A percentile compares a stretch with the other conserved stretches of the same genome.
Conservation (phyloP, 768 basidiomycete genomes). For the Hericium erinaceus region DNA sequence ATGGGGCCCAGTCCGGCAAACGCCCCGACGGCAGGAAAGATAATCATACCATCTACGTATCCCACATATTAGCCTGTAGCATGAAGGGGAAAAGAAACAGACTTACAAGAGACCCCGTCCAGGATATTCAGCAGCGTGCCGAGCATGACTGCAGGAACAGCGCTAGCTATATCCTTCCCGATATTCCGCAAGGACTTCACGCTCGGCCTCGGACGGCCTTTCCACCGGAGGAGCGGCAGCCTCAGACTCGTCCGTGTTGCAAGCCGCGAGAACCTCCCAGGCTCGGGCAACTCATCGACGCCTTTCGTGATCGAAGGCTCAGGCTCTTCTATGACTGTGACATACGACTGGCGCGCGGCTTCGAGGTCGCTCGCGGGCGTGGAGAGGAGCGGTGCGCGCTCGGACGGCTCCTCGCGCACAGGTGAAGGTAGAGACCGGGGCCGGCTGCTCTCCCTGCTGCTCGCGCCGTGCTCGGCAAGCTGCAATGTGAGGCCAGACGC, state of each 20-base stretch:
- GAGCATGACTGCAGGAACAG: conserved; percentile 77
- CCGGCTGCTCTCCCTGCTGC: neutral
- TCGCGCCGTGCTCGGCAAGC: neutral
- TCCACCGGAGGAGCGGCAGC: too few relatives aligned
- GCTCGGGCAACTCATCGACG: too few relatives aligned
- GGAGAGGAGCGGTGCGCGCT: conserved; percentile 15
- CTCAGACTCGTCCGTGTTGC: neutral
- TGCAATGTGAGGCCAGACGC: neutral
- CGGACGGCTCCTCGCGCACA: neutral
- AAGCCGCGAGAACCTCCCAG: too few relatives aligned
- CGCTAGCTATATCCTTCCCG: conserved; percentile 19
- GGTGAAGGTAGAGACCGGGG: too few relatives aligned
- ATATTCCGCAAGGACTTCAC: neutral
- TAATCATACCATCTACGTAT: conserved; percentile 80
- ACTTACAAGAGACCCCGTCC: conserved; percentile 86
- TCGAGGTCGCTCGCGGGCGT: conserved; percentile 13
- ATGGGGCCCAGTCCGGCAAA: conserved; percentile 77
- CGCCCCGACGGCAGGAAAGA: conserved; percentile 78
- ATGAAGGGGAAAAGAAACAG: neutral
- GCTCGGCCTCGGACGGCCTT: too few relatives aligned
- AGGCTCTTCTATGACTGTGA: neutral
- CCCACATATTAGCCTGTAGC: neutral
- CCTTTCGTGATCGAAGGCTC: too few relatives aligned
- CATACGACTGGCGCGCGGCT: conserved; percentile 1
- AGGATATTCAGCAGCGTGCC: conserved; percentile 84